Conservation (phyloP, 306 rosid species). For the Rubus parviflorus region DNA sequence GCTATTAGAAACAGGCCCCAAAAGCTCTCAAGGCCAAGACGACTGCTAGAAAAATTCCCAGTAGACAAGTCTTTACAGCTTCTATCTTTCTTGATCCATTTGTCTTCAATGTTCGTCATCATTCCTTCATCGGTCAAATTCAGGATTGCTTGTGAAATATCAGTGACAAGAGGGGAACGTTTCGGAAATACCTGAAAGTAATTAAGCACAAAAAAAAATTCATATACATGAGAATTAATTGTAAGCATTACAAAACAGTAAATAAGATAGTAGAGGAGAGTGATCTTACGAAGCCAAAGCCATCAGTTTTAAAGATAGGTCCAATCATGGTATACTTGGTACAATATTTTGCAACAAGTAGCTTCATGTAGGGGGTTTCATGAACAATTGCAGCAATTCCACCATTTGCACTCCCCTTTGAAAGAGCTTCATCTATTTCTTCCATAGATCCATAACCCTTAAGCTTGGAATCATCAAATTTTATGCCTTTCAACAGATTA, state of each 20-base stretch:
- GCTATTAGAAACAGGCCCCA: conserved; percentile 57
- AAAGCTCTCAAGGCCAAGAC: conserved; percentile 52
- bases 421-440: too few relatives aligned
- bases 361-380: conserved; percentile 19
- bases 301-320: conserved; percentile 1
- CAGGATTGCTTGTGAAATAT: conserved; percentile 54
- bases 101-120: conserved; percentile 43
- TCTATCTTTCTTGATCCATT: conserved; percentile 33
- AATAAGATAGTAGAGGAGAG: too few relatives aligned
- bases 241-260: background rate
- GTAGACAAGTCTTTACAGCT: conserved; percentile 20
- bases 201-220: background rate
- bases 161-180: conserved; percentile 48
- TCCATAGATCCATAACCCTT: too few relatives aligned
- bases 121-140: conserved; percentile 43
- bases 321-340: conserved; percentile 13
- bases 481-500: too few relatives aligned
- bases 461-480: too few relatives aligned
- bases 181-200: conserved; percentile 31
- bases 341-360: conserved; percentile 18
- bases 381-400: conserved; percentile 30
- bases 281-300: conserved; percentile 33
- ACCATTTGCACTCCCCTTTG: conserved; percentile 15
- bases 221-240: background rate
- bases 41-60: conserved; percentile 25